Conservation (phyloP, 2,329 filamentous ascomycete species). For the Ophiocordyceps sinensis region DNA sequence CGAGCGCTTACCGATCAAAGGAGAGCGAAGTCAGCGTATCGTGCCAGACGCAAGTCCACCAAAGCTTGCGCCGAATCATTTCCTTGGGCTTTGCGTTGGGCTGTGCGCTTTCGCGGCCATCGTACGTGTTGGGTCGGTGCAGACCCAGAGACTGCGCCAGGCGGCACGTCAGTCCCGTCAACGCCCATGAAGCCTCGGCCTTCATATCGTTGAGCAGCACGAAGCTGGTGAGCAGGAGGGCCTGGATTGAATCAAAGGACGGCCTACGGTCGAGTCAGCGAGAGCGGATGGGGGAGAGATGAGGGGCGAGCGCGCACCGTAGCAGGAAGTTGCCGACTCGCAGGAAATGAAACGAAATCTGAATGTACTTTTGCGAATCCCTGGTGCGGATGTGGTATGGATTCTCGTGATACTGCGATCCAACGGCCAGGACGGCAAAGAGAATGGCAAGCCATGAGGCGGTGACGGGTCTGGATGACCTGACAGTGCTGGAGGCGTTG, state of each 20-base stretch:
- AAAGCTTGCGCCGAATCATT: constrained; percentile 38
- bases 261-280: constrained; percentile 23
- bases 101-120: constrained; percentile 27
- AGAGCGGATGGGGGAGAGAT: neutral
- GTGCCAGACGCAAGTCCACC: constrained; percentile 55
- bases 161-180: constrained; percentile 48
- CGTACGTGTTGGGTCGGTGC: constrained; percentile 32
- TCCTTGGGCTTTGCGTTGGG: constrained; percentile 35
- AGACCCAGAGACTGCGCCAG: constrained; percentile 51
- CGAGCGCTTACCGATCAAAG: constrained; percentile 38
- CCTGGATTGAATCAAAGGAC: constrained; percentile 52
- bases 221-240: constrained; percentile 46
- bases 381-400: constrained; percentile 45
- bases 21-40: constrained; percentile 51
- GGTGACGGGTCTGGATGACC: constrained; percentile 36
- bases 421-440: constrained; percentile 50
- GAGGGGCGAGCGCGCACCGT: constrained; percentile 20
- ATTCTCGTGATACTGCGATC: constrained; percentile 51
- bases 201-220: constrained; percentile 56
- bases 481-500: constrained; percentile 31
- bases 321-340: constrained; percentile 49
- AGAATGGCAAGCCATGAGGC: constrained; percentile 53
- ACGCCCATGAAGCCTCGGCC: constrained; percentile 51
- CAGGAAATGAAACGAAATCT: constrained; percentile 51
- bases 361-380: constrained; percentile 46